Evolutionary conservation across 805 yeast species (phyloP), one percentile per base, ranked within the genome.

Genomic region (Starmerella bacillaris): DNA sequence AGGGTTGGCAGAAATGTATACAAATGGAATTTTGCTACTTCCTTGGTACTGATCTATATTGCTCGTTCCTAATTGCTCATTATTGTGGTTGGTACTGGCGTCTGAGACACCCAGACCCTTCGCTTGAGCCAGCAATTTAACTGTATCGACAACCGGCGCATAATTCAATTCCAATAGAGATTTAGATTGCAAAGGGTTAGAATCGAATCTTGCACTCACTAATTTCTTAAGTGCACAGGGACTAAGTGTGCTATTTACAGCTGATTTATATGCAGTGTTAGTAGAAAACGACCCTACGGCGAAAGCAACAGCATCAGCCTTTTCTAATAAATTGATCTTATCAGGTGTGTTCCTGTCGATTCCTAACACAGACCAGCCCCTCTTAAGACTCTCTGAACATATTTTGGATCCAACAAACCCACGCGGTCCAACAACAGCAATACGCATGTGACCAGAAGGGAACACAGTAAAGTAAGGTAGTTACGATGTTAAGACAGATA

Each of bases 391-490:
- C 8, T 27, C 41, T 11, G 20, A n/a, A 5, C 42, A 38, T 6
- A 84, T 72, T 22, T 73, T 59, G 37, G 41, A 43, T 45, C 70
- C 76, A 14, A 84, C 54, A 50, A 79, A 79, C 6, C 95, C 95
- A 44, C 70, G 72, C 1, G 95, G 94, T 14, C 96, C 96, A 48
- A 83, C 70, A 0, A 83, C 79, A 3, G 79, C 70, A 3, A 69
- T 43, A 31, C 41, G 44, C 47, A 42, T 57, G 12, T 61, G 2
- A n/a, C n/a, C n/a, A n/a, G n/a, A n/a, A n/a, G n/a, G n/a, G n/a
- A n/a, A n/a, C n/a, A n/a, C n/a, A n/a, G n/a, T n/a, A n/a, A n/a
- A n/a, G n/a, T n/a, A n/a, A n/a, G n/a, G n/a, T n/a, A n/a, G n/a
- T n/a, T n/a, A n/a, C n/a, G n/a, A n/a, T n/a, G n/a, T n/a, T n/a